Evolutionary conservation across 2,329 filamentous ascomycete species (phyloP), one percentile per base, ranked within the genome.

Genomic region (Xylariaceae sp.): DNA sequence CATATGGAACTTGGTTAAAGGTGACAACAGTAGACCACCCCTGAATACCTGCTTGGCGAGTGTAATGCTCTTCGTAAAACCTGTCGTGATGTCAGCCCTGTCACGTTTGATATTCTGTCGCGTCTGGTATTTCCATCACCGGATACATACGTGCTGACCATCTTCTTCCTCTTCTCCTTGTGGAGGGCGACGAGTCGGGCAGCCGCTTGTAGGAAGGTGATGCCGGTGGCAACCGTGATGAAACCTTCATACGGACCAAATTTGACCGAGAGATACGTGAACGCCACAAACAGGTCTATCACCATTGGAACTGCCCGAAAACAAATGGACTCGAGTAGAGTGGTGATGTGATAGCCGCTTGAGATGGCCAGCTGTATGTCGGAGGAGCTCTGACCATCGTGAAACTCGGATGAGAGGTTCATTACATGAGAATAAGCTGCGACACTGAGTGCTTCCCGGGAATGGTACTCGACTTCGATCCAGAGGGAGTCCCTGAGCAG

Each of bases 211-310:
- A 77, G 64, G 46, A 80, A 78, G 3, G 78, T 61, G 9, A 73
- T 64, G 5, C 72, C 71, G 1, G 75, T 78, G 5, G 74, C 72
- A 27, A 80, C 62, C 3, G 76, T 77, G 46, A 81, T 80, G 34
- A 81, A 70, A 11, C 75, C 74, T 55, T 81, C 77, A 47, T 81
- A 80, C 0, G 75, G 69, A 3, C 74, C 75, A 47, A 79, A 76
- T 3, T 66, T 73, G 41, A 72, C 57, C 2, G 76, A 75, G 18
- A 83, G 66, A 46, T 81, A 82, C 15, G 73, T 61, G 27, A 79
- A 71, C 4, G 78, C 78, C 19, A 81, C 64, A 4, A 64, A 56
- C 55, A 82, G 66, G 54, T 83, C 78, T 36, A 78, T 69, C 3
- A 82, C 52, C 70, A 77, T 78, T 3, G 78, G 76, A 4, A 76